Evolutionary conservation across 805 yeast species (phyloP).

Genomic region (Saccharomycopsis sp.): DNA sequence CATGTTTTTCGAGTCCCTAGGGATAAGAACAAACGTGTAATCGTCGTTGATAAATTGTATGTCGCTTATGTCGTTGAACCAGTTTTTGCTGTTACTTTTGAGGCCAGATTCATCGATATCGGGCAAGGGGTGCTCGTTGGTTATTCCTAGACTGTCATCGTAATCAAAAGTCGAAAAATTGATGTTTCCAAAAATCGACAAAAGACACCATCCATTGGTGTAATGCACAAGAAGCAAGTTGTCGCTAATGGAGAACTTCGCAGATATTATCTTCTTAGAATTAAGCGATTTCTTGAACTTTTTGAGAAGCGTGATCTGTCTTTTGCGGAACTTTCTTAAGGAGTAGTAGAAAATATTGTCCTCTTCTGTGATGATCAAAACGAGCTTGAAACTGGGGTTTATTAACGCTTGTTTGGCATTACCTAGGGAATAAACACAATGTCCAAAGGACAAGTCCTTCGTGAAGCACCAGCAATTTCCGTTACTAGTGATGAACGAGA

Average conservation of each 20-base stretch:
- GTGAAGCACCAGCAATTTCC: slow-evolving; percentile 21
- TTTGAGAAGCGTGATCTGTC: slow-evolving; percentile 11
- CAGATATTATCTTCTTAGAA: slow-evolving; percentile 7
- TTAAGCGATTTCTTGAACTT: slow-evolving; percentile 19
- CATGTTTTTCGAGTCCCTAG: slow-evolving; percentile 12
- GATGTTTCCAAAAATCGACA: slow-evolving; percentile 27
- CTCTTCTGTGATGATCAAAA: slow-evolving; percentile 11
- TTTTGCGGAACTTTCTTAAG: slow-evolving; percentile 5
- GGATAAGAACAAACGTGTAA: slow-evolving; percentile 13
- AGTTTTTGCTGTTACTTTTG: slow-evolving; percentile 6
- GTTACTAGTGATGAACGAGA: slow-evolving; percentile 15
- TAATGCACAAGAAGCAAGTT: slow-evolving; percentile 20
- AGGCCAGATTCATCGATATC: background rate
- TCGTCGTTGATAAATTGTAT: slow-evolving; percentile 9
- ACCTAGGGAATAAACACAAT: slow-evolving; percentile 12
- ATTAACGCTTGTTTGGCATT: slow-evolving; percentile 13
- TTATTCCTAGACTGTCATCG: slow-evolving; percentile 19
- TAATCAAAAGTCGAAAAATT: slow-evolving; percentile 23
- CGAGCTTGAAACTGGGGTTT: slow-evolving; percentile 14
- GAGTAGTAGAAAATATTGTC: slow-evolving; percentile 15
- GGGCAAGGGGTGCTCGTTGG: background rate
- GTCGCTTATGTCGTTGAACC: slow-evolving; percentile 19
- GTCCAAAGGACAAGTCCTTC: slow-evolving; percentile 7
- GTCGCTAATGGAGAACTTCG: slow-evolving; percentile 17
- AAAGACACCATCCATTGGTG: slow-evolving; percentile 24